Evolutionary conservation across 176 grass and related monocot species (phyloP).

Genomic region (Zoysia pacifica): DNA sequence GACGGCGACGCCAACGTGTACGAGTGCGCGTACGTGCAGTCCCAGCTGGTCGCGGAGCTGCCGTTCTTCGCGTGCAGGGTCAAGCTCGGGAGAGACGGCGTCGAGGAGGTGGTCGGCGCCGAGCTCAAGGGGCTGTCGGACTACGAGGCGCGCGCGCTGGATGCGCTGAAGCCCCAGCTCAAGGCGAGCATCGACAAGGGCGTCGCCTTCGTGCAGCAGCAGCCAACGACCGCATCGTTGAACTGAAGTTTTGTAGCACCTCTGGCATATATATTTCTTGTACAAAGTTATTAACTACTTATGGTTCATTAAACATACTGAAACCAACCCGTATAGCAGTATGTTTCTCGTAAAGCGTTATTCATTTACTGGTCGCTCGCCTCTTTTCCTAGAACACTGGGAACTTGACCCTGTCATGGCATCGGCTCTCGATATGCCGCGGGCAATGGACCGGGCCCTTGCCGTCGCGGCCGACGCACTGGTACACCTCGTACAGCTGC

Average conservation of each 20-base stretch:
- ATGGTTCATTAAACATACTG: too few relatives aligned
- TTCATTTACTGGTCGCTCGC: neutral
- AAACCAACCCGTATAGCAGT: too few relatives aligned
- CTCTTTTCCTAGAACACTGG: constrained; percentile 39
- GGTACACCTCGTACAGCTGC: constrained; percentile 53
- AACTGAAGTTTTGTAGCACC: neutral
- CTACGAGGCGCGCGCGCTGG: constrained; percentile 47
- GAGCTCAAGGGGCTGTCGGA: constrained; percentile 44
- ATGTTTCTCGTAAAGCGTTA: too few relatives aligned
- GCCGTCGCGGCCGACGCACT: constrained; percentile 44
- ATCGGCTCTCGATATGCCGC: neutral
- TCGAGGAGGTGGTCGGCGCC: constrained; percentile 37
- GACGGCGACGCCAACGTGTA: constrained; percentile 49
- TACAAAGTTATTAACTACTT: too few relatives aligned
- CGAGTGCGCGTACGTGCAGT: constrained; percentile 55
- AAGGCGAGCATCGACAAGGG: constrained; percentile 62
- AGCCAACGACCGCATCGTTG: neutral
- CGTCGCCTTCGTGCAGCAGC: constrained; percentile 43
- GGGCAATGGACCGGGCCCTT: constrained; percentile 40
- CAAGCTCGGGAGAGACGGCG: constrained; percentile 46
- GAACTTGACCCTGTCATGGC: constrained; percentile 45
- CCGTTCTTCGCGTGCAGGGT: constrained; percentile 64
- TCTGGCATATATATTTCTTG: too few relatives aligned
- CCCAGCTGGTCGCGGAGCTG: constrained; percentile 47
- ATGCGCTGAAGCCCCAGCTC: constrained; percentile 50